Conservation (phyloP, 2,329 filamentous ascomycete genomes). For the Penicillium frequentans region DNA sequence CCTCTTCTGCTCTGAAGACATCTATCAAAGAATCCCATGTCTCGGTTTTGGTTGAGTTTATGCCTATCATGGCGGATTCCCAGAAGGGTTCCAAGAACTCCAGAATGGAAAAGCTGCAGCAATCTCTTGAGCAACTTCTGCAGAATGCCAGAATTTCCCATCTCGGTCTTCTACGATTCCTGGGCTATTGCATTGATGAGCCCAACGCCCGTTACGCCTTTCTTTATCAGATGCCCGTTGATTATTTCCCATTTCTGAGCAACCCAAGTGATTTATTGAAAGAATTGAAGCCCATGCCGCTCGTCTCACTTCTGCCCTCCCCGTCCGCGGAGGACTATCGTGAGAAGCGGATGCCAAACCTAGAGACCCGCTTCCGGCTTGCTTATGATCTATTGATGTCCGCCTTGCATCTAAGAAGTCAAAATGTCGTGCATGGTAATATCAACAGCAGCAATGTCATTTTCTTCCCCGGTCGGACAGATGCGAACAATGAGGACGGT, state of each 20-base stretch:
- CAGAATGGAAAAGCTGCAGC: conserved; percentile 38
- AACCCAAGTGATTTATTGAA: conserved; percentile 40
- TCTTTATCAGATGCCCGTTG: conserved; percentile 59
- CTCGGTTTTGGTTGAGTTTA: conserved; percentile 44
- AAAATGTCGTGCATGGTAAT: conserved; percentile 60
- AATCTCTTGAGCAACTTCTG: conserved; percentile 41
- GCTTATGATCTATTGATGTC: conserved; percentile 60
- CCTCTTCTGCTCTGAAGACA: conserved; percentile 32
- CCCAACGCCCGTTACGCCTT: conserved; percentile 58
- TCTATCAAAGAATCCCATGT: conserved; percentile 37
- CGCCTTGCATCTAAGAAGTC: conserved; percentile 57
- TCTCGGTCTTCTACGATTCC: conserved; percentile 43
- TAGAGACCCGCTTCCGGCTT: conserved; percentile 63
- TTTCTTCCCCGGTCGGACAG: conserved; percentile 50
- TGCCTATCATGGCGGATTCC: conserved; percentile 40
- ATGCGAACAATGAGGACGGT: conserved; percentile 34
- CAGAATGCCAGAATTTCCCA: conserved; percentile 45
- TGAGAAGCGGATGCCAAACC: conserved; percentile 47
- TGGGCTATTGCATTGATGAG: conserved; percentile 59
- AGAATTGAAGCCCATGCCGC: conserved; percentile 40
- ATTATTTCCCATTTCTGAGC: conserved; percentile 45
- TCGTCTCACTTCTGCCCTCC: conserved; percentile 45
- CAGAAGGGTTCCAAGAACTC: conserved; percentile 23
- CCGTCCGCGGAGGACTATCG: conserved; percentile 43
- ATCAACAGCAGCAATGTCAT: conserved; percentile 66